Conservation (phyloP, 2,329 filamentous ascomycete species). For the Stachybotrys chartarum region DNA sequence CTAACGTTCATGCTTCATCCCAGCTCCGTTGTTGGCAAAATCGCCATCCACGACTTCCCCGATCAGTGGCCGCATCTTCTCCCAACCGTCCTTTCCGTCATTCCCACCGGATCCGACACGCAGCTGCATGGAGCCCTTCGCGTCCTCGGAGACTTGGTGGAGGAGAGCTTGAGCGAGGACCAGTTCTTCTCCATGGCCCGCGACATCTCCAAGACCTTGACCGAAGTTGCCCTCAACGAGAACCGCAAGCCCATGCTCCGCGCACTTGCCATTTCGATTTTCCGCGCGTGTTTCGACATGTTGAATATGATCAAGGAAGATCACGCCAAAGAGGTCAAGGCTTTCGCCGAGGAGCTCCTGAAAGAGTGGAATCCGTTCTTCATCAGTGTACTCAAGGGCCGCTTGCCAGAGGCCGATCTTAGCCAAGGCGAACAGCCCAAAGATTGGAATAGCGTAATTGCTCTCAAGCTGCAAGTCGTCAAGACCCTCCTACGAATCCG, state of each 20-base stretch:
- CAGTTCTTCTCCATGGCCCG: constrained; percentile 89
- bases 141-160: constrained; percentile 82
- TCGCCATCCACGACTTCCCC: constrained; percentile 87
- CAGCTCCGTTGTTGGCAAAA: constrained; percentile 78
- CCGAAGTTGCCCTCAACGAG: constrained; percentile 72
- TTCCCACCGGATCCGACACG: constrained; percentile 66
- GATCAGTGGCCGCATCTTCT: constrained; percentile 91
- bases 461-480: constrained; percentile 88
- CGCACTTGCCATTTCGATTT: constrained; percentile 82
- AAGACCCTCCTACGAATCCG: constrained; percentile 90
- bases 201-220: constrained; percentile 77
- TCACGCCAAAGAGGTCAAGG: constrained; percentile 77
- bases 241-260: constrained; percentile 68
- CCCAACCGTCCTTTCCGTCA: constrained; percentile 68
- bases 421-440: constrained; percentile 47
- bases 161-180: constrained; percentile 87
- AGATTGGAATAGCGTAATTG: constrained; percentile 72
- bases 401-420: constrained; percentile 57
- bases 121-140: constrained; percentile 86
- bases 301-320: constrained; percentile 96
- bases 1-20: constrained; percentile 5
- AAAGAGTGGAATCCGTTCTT: constrained; percentile 87
- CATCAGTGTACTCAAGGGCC: constrained; percentile 66
- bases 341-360: constrained; percentile 82
- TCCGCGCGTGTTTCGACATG: constrained; percentile 86